Percentiles rank a stretch among this genome's conserved stretches.
These are phyloP conservation scores for Brassica nigra DNA, from an alignment of 345 rosid genomes.

Conservation along the genomic window DNA sequence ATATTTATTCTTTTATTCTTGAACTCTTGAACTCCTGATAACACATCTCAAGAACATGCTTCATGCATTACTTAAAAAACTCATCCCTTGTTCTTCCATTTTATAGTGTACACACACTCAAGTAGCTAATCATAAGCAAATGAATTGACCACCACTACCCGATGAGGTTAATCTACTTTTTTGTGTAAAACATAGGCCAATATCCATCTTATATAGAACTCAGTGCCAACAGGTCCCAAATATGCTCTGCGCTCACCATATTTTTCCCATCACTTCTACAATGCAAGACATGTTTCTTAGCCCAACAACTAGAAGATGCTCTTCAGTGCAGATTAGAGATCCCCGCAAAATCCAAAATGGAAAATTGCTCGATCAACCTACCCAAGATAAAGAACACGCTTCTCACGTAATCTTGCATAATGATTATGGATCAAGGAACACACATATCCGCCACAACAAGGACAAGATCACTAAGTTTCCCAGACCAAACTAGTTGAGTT, in stretches of 20 bases:
- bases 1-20: not conserved
- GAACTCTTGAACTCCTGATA: not conserved
- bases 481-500: not conserved
- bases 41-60: conserved; percentile 1
- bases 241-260: not conserved
- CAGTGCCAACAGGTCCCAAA: not conserved
- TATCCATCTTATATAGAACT: conserved; percentile 5
- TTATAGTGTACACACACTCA: not conserved
- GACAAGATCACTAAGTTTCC: not conserved
- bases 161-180: not conserved
- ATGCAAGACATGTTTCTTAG: not conserved
- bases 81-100: not conserved
- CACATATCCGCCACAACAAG: not conserved
- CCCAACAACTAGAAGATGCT: not conserved
- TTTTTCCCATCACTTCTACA: not conserved
- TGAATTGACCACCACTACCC: not conserved
- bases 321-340: not conserved
- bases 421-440: not conserved
- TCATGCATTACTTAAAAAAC: not conserved
- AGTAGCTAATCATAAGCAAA: not conserved
- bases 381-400: not conserved
- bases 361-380: too few relatives aligned
- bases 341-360: too few relatives aligned
- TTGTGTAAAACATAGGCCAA: not conserved
- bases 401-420: not conserved